These are phyloP conservation scores for Hemisphaericaspora lyxosophila DNA, from an alignment of 1,139 yeast species.

Conservation along the genomic window DNA sequence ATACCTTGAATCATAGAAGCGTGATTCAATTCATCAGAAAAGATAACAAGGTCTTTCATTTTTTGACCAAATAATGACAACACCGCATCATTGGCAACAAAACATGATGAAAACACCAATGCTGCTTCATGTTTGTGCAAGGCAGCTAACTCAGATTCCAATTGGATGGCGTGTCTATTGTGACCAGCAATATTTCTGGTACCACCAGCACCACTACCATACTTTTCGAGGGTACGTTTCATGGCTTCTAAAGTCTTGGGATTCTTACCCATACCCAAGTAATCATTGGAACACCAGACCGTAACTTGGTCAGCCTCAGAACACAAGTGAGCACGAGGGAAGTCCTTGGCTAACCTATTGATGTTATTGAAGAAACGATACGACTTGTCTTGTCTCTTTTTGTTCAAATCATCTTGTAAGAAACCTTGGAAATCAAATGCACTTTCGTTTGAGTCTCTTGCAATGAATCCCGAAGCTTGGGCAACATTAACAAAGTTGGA, in stretches of 20 bases:
- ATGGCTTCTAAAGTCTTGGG: constrained; percentile 69
- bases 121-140: constrained; percentile 96
- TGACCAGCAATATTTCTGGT: constrained; percentile 99
- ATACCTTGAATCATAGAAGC: constrained; percentile 98
- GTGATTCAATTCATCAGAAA: constrained; percentile 90
- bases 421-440: constrained; percentile 66
- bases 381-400: constrained; percentile 84
- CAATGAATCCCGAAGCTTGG: constrained; percentile 22
- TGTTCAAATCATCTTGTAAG: constrained; percentile 60
- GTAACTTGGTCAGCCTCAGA: constrained; percentile 79
- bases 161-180: constrained; percentile 78
- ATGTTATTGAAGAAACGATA: constrained; percentile 96
- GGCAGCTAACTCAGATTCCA: constrained; percentile 85
- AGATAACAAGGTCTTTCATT: constrained; percentile 83
- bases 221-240: constrained; percentile 78
- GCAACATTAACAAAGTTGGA: constrained; percentile 4
- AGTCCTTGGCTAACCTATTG: constrained; percentile 90
- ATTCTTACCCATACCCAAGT: constrained; percentile 91
- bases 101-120: constrained; percentile 91
- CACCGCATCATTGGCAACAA: constrained; percentile 97
- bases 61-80: constrained; percentile 88
- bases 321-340: constrained; percentile 87
- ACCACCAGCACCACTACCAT: constrained; percentile 99
- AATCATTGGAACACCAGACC: constrained; percentile 98
- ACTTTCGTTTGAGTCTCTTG: constrained; percentile 40